Base-by-base conservation (phyloP, 345 rosid species). In the Aegle marmelos region DNA sequence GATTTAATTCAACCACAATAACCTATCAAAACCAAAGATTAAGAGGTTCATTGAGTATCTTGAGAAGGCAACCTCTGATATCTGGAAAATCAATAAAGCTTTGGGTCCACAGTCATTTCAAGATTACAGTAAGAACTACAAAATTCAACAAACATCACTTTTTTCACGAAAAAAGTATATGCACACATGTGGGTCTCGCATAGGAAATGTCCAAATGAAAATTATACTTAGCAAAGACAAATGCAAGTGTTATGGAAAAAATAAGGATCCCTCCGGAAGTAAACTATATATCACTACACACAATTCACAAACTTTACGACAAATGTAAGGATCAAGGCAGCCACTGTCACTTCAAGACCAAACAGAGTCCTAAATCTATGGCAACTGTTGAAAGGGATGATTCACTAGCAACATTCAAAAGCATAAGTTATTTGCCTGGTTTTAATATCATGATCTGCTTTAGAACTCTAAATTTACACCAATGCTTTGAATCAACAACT, bases 91-190 rank as follows among this genome's bases (percentile, higher is more conserved):
- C 58, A 41, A 41, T 39, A 41, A 21, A 74, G 33, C 27, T 61
- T 39, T 62, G 69, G 69, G 77, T 27, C 77, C 69, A 61, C 53
- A 10, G 59, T 41, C 41, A 41, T 41, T 41, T 74, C 37, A 14
- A 45, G 58, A 62, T 48, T 21, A 63, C 37, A 39, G 41, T 41
- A 39, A 21, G 68, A 41, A 61, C 17, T 48, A 28, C 57, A 65
- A 41, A 74, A 61, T 74, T 74, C 77, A 39, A 74, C 77, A 74
- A 74, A 45, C 76, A 59, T 41, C 69, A 74, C 69, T 74, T 74
- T 57, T 74, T 61, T 48, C 30, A 74, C 19, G 69, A 74, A 57
- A 36, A 74, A 74, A 62, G 77, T 62, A 13, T 28, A 62, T 21
- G 59, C 58, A 41, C 68, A 73, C 77, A 74, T 74, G 77, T 74